Percentiles rank a stretch among this genome's conserved stretches.
These are phyloP conservation scores for Phytophthora citrophthora DNA, from an alignment of 352 stramenopile species.

Conservation along the genomic window DNA sequence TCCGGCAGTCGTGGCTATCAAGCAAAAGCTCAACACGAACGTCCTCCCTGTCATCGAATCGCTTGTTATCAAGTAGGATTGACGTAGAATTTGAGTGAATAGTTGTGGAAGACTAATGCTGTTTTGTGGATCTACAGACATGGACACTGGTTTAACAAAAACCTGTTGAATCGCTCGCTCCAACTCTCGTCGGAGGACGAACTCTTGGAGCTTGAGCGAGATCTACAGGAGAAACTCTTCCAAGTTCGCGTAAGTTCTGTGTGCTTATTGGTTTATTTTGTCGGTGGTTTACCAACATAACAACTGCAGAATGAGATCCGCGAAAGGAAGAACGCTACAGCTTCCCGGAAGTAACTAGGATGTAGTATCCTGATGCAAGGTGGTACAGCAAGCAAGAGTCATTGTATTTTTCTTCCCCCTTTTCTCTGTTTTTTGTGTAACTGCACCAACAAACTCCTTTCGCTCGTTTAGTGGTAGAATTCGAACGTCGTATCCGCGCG, in stretches of 20 bases:
- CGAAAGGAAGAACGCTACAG: conserved; percentile 13
- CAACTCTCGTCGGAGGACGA: conserved; percentile 52
- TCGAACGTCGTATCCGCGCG: conserved; percentile 98
- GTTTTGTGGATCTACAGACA: conserved; percentile 35
- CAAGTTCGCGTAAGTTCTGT: conserved; percentile 48
- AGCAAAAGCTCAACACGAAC: conserved; percentile 47
- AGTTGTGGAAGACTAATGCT: not conserved
- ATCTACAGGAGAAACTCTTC: conserved; percentile 59
- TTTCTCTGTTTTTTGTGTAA: not conserved
- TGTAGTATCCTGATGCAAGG: too few relatives aligned
- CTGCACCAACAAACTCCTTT: not conserved
- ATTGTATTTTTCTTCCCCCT: not conserved
- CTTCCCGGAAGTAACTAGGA: conserved; percentile 7
- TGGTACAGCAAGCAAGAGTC: conserved; percentile 4
- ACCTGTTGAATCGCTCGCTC: conserved; percentile 59
- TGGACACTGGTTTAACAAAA: conserved; percentile 71
- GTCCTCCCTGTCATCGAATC: conserved; percentile 61
- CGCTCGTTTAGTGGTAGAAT: conserved; percentile 94
- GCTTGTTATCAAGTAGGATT: conserved; percentile 55
- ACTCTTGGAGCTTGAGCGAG: conserved; percentile 50
- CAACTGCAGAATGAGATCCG: conserved; percentile 24
- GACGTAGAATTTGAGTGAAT: not conserved
- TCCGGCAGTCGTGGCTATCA: conserved; percentile 47
- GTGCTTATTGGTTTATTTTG: not conserved
- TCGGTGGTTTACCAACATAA: not conserved